Evolutionary conservation across 768 basidiomycete genomes (phyloP).

Genomic region (Lactarius vividus): DNA sequence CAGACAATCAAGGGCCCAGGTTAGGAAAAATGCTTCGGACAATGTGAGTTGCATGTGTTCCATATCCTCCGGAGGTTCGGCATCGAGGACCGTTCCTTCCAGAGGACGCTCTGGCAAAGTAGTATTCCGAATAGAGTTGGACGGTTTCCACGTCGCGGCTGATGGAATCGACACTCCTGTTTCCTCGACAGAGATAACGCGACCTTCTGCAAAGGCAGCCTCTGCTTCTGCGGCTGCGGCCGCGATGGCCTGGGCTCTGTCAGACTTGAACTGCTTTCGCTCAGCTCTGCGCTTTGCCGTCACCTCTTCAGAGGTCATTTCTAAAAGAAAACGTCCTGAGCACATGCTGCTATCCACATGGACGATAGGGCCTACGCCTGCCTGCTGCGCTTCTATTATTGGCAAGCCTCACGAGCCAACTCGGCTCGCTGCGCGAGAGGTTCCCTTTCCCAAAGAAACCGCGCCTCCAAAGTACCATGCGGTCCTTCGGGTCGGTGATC

Average conservation of each 20-base stretch:
- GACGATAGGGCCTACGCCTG: constrained; percentile 49
- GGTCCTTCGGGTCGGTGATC: constrained; percentile 64
- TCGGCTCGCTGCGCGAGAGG: constrained; percentile 91
- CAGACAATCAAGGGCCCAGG: constrained; percentile 82
- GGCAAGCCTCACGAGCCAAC: constrained; percentile 80
- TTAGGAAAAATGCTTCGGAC: constrained; percentile 85
- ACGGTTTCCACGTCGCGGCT: constrained; percentile 75
- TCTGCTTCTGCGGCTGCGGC: constrained; percentile 79
- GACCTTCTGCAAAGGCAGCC: constrained; percentile 68
- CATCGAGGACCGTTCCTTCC: constrained; percentile 42
- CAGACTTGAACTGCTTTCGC: constrained; percentile 89
- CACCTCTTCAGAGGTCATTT: constrained; percentile 85
- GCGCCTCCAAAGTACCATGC: constrained; percentile 73
- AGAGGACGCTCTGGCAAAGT: constrained; percentile 25
- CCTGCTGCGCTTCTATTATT: constrained; percentile 53
- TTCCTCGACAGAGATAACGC: constrained; percentile 57
- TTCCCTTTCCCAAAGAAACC: constrained; percentile 99
- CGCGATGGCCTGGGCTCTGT: constrained; percentile 86
- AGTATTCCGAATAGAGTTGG: constrained; percentile 31
- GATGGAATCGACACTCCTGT: constrained; percentile 62
- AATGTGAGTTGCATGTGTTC: constrained; percentile 92
- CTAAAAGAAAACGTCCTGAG: constrained; percentile 36
- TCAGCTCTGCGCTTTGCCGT: constrained; percentile 85
- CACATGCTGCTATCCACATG: background rate
- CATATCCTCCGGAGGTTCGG: constrained; percentile 62